These are phyloP conservation scores for Salix arbutifolia DNA, from an alignment of 345 rosid genomes.

Conservation along the genomic window DNA sequence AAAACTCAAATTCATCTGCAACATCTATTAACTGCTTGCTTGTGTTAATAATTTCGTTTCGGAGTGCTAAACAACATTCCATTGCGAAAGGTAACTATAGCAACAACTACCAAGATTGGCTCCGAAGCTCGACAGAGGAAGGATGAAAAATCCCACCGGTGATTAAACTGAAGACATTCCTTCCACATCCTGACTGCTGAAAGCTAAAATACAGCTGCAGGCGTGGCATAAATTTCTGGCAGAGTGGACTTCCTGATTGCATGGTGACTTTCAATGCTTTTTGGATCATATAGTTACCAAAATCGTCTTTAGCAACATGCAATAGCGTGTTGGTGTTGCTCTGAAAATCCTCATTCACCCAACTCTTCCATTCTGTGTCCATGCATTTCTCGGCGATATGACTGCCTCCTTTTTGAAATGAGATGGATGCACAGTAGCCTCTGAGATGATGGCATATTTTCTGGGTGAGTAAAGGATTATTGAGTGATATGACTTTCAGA, in stretches of 20 bases:
- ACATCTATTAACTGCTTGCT: not conserved
- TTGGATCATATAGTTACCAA: slow-evolving; percentile 33
- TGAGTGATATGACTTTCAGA: slow-evolving; percentile 20
- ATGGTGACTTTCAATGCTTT: slow-evolving; percentile 21
- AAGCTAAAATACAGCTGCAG: not conserved
- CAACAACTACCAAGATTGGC: not conserved
- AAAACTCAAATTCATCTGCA: no score
- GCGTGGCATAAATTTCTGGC: not conserved
- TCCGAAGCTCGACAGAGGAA: not conserved
- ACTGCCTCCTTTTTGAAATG: slow-evolving; percentile 25
- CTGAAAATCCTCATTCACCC: slow-evolving; percentile 9
- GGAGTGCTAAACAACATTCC: not conserved
- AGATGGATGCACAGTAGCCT: slow-evolving; percentile 14
- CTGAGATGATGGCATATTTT: slow-evolving; percentile 1
- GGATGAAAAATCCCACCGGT: not conserved
- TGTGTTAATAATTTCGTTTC: not conserved
- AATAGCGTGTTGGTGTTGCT: slow-evolving; percentile 6
- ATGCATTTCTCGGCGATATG: slow-evolving; percentile 26
- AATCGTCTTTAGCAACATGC: slow-evolving; percentile 15
- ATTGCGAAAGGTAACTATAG: no score
- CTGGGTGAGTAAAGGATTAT: not conserved
- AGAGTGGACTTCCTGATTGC: not conserved
- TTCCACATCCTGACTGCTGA: slow-evolving; percentile 14
- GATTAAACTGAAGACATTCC: slow-evolving; percentile 16
- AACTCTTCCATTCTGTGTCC: not conserved